Percentiles rank a stretch among this genome's conserved stretches.
phyloP scores from a whole-genome alignment of 2,329 filamentous ascomycete genomes.

The Nemania diffusa region DNA sequence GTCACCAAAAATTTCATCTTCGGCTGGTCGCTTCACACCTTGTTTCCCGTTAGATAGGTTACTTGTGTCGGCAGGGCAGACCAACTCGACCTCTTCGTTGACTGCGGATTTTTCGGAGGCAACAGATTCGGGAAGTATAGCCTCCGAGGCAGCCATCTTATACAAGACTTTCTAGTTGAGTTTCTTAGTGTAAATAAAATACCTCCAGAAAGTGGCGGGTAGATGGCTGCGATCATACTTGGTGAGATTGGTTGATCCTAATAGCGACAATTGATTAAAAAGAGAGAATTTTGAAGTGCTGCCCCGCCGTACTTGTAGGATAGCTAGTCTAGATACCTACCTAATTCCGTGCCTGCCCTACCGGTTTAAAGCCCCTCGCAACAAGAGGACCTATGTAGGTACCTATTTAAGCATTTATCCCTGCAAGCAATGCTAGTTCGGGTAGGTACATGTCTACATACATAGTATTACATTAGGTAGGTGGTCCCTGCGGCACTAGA shows the following conservation, averaged over 20 bases:
- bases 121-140: background rate
- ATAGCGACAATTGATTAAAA: background rate
- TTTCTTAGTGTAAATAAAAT: background rate
- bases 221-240: background rate
- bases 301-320: constrained; percentile 17
- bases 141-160: constrained; percentile 28
- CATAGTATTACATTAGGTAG: background rate
- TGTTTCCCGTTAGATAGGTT: constrained; percentile 27
- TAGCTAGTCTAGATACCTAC: background rate
- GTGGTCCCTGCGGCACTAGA: background rate
- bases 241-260: background rate
- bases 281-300: constrained; percentile 15
- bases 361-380: background rate
- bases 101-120: constrained; percentile 29
- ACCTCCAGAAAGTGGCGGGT: background rate
- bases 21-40: constrained; percentile 51
- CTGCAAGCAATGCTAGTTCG: background rate
- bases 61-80: constrained; percentile 27
- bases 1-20: constrained; percentile 66
- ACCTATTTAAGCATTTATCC: background rate
- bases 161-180: background rate
- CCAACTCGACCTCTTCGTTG: constrained; percentile 21
- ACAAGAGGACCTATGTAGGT: background rate
- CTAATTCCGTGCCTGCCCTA: background rate
- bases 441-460: too few relatives aligned